These are phyloP conservation scores for Metschnikowia vanudenii DNA, from an alignment of 805 yeast species.

Conservation along the genomic window DNA sequence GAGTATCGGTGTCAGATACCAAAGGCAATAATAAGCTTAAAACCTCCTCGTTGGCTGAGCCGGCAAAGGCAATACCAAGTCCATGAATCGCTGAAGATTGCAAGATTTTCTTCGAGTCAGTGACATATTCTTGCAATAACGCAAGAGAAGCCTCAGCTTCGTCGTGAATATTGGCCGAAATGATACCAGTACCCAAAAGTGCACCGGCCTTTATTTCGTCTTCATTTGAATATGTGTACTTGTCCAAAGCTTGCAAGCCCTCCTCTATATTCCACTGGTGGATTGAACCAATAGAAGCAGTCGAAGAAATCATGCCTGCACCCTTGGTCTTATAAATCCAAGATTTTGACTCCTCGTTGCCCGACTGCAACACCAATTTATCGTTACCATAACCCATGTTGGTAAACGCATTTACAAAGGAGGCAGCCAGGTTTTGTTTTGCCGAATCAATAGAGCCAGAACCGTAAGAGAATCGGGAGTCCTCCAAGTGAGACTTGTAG, in stretches of 20 bases:
- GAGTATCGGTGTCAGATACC: slow-evolving; percentile 69
- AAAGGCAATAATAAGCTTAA: slow-evolving; percentile 75
- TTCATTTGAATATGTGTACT: slow-evolving; percentile 80
- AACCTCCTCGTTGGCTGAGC: slow-evolving; percentile 84
- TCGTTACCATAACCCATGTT: slow-evolving; percentile 91
- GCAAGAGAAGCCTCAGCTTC: slow-evolving; percentile 92
- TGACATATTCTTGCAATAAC: slow-evolving; percentile 77
- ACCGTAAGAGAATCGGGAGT: slow-evolving; percentile 55
- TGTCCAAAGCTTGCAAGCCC: slow-evolving; percentile 87
- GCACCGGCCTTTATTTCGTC: slow-evolving; percentile 95
- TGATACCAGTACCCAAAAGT: slow-evolving; percentile 88
- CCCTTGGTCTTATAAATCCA: slow-evolving; percentile 95
- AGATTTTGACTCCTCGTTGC: slow-evolving; percentile 65
- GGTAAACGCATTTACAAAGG: slow-evolving; percentile 90
- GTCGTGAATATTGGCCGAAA: slow-evolving; percentile 90
- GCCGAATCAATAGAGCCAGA: slow-evolving; percentile 72
- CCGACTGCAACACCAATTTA: slow-evolving; percentile 58
- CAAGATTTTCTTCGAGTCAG: slow-evolving; percentile 58
- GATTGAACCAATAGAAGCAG: slow-evolving; percentile 87
- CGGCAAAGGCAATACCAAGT: slow-evolving; percentile 92
- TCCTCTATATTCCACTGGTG: slow-evolving; percentile 88
- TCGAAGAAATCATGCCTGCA: slow-evolving; percentile 85
- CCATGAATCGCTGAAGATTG: slow-evolving; percentile 86
- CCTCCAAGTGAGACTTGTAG: slow-evolving; percentile 87
- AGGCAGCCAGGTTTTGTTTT: slow-evolving; percentile 89